Percentiles rank a stretch among this genome's conserved stretches.
Evolutionary conservation across 1,284 basidiomycete species (phyloP).

Genomic region (Heliocybe sulcata): DNA sequence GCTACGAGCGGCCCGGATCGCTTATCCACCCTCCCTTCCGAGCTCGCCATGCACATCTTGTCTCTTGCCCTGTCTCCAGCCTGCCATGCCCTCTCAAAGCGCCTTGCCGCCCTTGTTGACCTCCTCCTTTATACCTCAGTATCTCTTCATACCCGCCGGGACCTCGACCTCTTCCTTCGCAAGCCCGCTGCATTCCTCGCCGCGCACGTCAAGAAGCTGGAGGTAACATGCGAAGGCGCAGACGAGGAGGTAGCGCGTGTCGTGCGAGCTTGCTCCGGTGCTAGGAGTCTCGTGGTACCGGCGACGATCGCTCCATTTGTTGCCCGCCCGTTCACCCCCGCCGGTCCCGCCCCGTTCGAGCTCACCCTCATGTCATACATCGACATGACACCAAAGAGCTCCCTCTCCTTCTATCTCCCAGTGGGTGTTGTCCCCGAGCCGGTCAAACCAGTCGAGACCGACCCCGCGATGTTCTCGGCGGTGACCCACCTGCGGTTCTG

Average conservation of each 20-base stretch:
- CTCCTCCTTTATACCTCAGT: slow-evolving; percentile 16
- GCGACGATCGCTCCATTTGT: neutral
- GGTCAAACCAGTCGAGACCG: neutral
- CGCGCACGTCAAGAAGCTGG: slow-evolving; percentile 25
- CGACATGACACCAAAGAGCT: slow-evolving; percentile 4
- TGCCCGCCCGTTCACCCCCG: neutral
- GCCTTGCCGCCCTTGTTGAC: slow-evolving; percentile 6
- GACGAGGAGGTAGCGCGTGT: slow-evolving; percentile 1
- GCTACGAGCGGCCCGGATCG: slow-evolving; percentile 8
- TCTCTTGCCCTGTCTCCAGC: slow-evolving; percentile 23
- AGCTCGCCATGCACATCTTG: slow-evolving; percentile 26
- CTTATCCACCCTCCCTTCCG: slow-evolving; percentile 17
- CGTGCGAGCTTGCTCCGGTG: slow-evolving; percentile 4
- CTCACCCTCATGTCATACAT: neutral
- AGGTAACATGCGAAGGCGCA: slow-evolving; percentile 18
- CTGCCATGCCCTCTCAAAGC: slow-evolving; percentile 20
- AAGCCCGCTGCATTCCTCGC: slow-evolving; percentile 22
- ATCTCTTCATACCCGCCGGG: slow-evolving; percentile 21
- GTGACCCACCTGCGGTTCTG: slow-evolving; percentile 32
- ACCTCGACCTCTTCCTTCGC: slow-evolving; percentile 25
- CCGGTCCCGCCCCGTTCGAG: slow-evolving; percentile 1
- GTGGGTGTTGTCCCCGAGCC: neutral
- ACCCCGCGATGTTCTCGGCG: neutral
- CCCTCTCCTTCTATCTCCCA: slow-evolving; percentile 7
- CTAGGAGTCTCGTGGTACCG: neutral